Evolutionary conservation across 2,329 filamentous ascomycete species (phyloP).

Genomic region (Penicillium italicum): DNA sequence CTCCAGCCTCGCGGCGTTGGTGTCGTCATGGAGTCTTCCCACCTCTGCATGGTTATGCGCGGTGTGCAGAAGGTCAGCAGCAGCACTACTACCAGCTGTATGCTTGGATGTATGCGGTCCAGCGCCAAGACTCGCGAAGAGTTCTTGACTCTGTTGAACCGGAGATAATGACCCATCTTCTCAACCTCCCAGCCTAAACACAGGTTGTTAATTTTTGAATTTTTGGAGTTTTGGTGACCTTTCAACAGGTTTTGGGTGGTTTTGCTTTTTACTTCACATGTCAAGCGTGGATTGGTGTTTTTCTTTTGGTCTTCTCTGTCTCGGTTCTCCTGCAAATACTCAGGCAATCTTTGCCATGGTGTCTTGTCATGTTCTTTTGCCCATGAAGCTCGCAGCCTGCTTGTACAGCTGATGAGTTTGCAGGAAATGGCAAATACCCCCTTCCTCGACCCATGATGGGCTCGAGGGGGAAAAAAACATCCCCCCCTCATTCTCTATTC

Average conservation of each 20-base stretch:
- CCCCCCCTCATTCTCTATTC: neutral
- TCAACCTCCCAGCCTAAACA: constrained; percentile 21
- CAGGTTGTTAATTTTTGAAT: constrained; percentile 26
- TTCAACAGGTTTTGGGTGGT: constrained; percentile 40
- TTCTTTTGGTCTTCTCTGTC: constrained; percentile 14
- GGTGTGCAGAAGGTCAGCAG: constrained; percentile 90
- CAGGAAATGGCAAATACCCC: neutral
- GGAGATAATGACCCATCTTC: constrained; percentile 33
- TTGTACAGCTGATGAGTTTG: neutral
- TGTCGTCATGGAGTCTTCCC: constrained; percentile 94
- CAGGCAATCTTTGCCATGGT: neutral
- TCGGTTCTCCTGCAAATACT: constrained; percentile 12
- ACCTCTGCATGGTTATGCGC: constrained; percentile 98
- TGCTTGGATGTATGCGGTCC: constrained; percentile 91
- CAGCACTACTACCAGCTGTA: constrained; percentile 90
- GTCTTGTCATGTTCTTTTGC: neutral
- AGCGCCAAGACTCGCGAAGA: constrained; percentile 93
- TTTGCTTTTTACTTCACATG: constrained; percentile 20
- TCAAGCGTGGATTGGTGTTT: constrained; percentile 24
- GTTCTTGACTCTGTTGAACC: constrained; percentile 78
- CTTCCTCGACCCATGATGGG: neutral
- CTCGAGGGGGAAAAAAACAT: neutral
- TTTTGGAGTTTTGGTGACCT: constrained; percentile 39
- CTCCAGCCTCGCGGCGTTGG: constrained; percentile 91
- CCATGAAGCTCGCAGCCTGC: neutral